These are phyloP conservation scores for Areca catechu DNA, from an alignment of 176 grass and related monocot species.

Conservation along the genomic window DNA sequence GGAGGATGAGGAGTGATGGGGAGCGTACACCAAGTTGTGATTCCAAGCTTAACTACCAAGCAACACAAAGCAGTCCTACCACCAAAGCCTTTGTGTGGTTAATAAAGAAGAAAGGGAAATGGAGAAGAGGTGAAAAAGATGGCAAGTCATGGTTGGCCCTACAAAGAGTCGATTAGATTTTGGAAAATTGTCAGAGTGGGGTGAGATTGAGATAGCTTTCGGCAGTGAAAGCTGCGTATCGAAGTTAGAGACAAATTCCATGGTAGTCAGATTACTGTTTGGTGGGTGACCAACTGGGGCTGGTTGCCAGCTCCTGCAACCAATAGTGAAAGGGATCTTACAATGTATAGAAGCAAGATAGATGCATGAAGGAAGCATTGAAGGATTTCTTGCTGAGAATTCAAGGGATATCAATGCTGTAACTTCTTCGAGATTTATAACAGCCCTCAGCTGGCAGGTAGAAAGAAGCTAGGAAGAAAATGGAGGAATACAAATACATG, in stretches of 20 bases:
- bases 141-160: background rate
- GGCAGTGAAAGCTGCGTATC: background rate
- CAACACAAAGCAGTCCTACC: constrained; percentile 2
- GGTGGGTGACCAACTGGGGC: too few species aligned
- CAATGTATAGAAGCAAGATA: too few species aligned
- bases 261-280: background rate
- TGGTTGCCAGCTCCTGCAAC: too few species aligned
- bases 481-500: too few species aligned
- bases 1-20: constrained; percentile 18
- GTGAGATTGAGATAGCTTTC: constrained; percentile 6
- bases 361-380: too few species aligned
- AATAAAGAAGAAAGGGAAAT: background rate
- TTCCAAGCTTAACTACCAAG: constrained; percentile 40
- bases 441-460: too few species aligned
- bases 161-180: background rate
- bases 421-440: too few species aligned
- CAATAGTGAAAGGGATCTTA: too few species aligned
- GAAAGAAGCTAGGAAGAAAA: too few species aligned
- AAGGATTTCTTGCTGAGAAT: too few species aligned
- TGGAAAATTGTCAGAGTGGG: background rate
- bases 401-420: too few species aligned
- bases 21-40: constrained; percentile 18
- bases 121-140: background rate
- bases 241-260: constrained; percentile 4
- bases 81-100: background rate